Conservation (phyloP, 2,329 filamentous ascomycete species). For the Pseudogymnoascus sp. region DNA sequence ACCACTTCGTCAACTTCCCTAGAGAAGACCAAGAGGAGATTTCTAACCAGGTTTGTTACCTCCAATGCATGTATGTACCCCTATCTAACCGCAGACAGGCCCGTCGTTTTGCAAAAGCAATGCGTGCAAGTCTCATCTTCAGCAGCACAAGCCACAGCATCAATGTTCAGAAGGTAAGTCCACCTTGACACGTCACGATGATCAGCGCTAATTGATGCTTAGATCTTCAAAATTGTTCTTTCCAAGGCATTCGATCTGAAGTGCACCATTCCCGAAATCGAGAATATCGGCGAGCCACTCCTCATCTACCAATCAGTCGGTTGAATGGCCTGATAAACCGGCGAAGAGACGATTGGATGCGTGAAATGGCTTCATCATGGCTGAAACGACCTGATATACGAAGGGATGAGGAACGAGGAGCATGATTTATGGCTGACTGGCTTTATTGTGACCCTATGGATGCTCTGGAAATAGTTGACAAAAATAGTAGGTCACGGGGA, state of each 20-base stretch:
- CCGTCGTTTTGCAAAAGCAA: constrained; percentile 92
- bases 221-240: constrained; percentile 99
- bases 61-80: neutral
- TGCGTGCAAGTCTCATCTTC: constrained; percentile 96
- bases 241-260: constrained; percentile 98
- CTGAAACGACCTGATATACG: constrained; percentile 4
- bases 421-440: constrained; percentile 6
- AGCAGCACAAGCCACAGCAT: constrained; percentile 99
- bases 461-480: constrained; percentile 10
- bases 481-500: constrained; percentile 6
- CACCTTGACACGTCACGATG: neutral
- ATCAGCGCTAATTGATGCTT: constrained; percentile 13
- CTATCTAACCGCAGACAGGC: constrained; percentile 52
- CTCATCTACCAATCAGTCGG: constrained; percentile 71
- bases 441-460: neutral
- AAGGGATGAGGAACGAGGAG: constrained; percentile 6
- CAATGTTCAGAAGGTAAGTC: constrained; percentile 90
- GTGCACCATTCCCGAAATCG: constrained; percentile 98
- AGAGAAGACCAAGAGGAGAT: constrained; percentile 98
- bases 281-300: constrained; percentile 92
- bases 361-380: constrained; percentile 1
- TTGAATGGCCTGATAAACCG: neutral
- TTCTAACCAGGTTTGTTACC: constrained; percentile 69
- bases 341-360: constrained; percentile 3
- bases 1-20: constrained; percentile 98